phyloP scores from a whole-genome alignment of 352 stramenopile species.

The Phytopythium boreale region DNA sequence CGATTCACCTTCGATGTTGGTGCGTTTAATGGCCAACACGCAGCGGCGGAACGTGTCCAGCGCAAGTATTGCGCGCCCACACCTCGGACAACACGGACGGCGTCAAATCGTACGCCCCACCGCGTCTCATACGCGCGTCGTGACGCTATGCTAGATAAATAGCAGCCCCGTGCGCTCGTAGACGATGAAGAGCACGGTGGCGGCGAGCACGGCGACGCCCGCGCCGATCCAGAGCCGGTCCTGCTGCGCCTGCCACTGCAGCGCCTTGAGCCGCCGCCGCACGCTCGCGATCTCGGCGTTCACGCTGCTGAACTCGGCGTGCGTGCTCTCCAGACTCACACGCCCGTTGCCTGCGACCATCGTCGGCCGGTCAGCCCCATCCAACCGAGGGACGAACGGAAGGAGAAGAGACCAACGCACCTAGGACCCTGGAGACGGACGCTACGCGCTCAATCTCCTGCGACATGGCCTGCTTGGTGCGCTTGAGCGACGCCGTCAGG shows the following conservation, averaged over 20 bases:
- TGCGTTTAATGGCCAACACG: too few relatives aligned
- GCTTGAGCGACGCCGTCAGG: slow-evolving; percentile 59
- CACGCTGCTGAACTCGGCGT: slow-evolving; percentile 57
- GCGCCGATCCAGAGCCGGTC: slow-evolving; percentile 80
- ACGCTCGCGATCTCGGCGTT: slow-evolving; percentile 57
- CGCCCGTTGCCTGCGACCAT: slow-evolving; percentile 42
- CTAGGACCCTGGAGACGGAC: slow-evolving; percentile 58
- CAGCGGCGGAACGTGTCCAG: too few relatives aligned
- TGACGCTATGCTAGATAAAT: slow-evolving; percentile 34
- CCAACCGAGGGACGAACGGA: too few relatives aligned
- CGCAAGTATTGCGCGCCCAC: too few relatives aligned
- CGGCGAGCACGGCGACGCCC: slow-evolving; percentile 51
- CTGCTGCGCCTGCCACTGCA: slow-evolving; percentile 71
- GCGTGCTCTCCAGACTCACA: slow-evolving; percentile 51
- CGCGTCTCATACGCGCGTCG: background rate
- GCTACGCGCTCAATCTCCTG: slow-evolving; percentile 70
- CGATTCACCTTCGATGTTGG: too few relatives aligned
- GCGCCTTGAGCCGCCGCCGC: slow-evolving; percentile 51
- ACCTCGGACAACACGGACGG: background rate
- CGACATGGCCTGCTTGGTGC: slow-evolving; percentile 63
- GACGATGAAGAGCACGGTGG: slow-evolving; percentile 70
- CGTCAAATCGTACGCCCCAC: too few relatives aligned
- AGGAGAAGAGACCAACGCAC: too few relatives aligned
- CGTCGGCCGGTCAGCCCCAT: background rate
- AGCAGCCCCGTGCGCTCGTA: slow-evolving; percentile 73